phyloP scores from a whole-genome alignment of 345 rosid genomes.

The Hibiscus tridactylites region DNA sequence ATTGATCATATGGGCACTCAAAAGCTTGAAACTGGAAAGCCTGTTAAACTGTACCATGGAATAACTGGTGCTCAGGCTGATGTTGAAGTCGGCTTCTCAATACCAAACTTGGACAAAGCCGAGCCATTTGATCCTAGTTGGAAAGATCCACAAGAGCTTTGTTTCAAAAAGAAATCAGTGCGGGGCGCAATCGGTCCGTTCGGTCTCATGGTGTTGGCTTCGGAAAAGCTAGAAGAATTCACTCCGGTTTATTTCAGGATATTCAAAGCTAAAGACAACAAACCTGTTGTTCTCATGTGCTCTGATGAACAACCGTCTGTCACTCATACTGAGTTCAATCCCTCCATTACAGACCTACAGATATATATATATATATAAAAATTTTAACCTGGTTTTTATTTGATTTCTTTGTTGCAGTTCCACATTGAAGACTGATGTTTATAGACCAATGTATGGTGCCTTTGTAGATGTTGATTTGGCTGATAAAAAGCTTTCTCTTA shows the following conservation, averaged over 20 bases:
- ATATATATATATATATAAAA: too few relatives aligned
- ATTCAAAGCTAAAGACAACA: slow-evolving; percentile 39
- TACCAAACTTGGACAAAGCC: slow-evolving; percentile 47
- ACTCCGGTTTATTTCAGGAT: slow-evolving; percentile 82
- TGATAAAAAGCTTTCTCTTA: slow-evolving; percentile 43
- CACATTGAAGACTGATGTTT: slow-evolving; percentile 26
- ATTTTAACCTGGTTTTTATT: not conserved
- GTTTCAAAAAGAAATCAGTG: slow-evolving; percentile 36
- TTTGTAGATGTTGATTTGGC: slow-evolving; percentile 58
- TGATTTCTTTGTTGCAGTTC: slow-evolving; percentile 32
- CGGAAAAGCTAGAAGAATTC: slow-evolving; percentile 50
- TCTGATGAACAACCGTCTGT: slow-evolving; percentile 65
- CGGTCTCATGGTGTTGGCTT: slow-evolving; percentile 66
- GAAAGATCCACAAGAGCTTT: slow-evolving; percentile 46
- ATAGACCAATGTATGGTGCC: slow-evolving; percentile 67
- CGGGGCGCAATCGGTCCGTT: slow-evolving; percentile 71
- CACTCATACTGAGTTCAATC: not conserved
- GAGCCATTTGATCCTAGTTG: slow-evolving; percentile 51
- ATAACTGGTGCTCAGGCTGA: slow-evolving; percentile 70
- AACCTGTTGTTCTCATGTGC: slow-evolving; percentile 61
- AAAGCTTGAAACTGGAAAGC: slow-evolving; percentile 32
- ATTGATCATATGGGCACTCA: slow-evolving; percentile 17
- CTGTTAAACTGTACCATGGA: slow-evolving; percentile 40
- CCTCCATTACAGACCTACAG: not conserved
- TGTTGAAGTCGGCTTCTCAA: slow-evolving; percentile 58